Percentiles rank a stretch among this genome's conserved stretches.
Evolutionary conservation across 2,329 filamentous ascomycete genomes (phyloP).

Genomic region (Microdochium nivale): DNA sequence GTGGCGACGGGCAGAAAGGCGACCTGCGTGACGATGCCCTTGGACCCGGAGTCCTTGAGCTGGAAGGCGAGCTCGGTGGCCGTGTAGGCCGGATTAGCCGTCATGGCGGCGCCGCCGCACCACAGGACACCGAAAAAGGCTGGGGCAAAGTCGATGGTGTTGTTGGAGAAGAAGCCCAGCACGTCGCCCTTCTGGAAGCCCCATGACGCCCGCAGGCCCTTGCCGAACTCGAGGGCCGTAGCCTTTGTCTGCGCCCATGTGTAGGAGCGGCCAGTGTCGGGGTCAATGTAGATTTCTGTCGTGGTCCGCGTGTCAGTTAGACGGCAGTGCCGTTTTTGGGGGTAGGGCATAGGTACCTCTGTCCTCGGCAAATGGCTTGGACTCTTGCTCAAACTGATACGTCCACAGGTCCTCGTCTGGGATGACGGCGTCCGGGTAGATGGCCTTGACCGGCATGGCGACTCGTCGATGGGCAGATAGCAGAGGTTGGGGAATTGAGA

Average conservation of each 20-base stretch:
- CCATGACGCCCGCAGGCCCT: conserved; percentile 65
- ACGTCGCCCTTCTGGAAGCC: conserved; percentile 80
- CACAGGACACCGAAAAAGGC: conserved; percentile 73
- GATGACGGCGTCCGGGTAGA: conserved; percentile 56
- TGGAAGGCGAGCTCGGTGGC: conserved; percentile 77
- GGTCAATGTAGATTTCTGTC: conserved; percentile 70
- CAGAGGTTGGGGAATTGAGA: not conserved
- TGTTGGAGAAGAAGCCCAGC: conserved; percentile 74
- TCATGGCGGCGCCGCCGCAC: conserved; percentile 75
- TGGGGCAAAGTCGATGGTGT: conserved; percentile 74
- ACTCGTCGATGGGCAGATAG: conserved; percentile 5
- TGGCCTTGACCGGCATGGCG: conserved; percentile 64
- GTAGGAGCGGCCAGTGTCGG: conserved; percentile 58
- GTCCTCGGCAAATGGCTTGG: conserved; percentile 58
- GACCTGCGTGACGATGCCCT: conserved; percentile 66
- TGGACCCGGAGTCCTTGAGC: conserved; percentile 68
- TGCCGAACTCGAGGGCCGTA: conserved; percentile 66
- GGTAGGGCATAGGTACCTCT: conserved; percentile 52
- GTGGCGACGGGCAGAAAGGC: conserved; percentile 55
- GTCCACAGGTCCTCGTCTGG: conserved; percentile 72
- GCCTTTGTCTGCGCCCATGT: conserved; percentile 60
- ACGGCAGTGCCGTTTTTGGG: no score
- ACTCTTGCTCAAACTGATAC: conserved; percentile 64
- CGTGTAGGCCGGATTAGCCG: conserved; percentile 83
- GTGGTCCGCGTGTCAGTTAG: no score